phyloP scores from a whole-genome alignment of 306 rosid species.

The Senna tora region DNA sequence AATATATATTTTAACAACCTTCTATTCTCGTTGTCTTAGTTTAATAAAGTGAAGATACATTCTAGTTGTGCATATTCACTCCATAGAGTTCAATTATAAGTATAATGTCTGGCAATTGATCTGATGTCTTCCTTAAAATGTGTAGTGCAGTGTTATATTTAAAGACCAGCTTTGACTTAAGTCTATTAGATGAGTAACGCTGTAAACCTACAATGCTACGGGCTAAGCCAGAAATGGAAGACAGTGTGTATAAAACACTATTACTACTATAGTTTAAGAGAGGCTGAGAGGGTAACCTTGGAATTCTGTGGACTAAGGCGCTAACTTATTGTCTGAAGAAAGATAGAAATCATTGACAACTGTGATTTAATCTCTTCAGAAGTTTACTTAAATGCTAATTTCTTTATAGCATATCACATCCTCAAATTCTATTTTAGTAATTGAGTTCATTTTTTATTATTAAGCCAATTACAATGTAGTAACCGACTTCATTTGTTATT shows the following conservation, averaged over 20 bases:
- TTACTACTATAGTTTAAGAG: background rate
- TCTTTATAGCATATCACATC: background rate
- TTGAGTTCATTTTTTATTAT: too few relatives aligned
- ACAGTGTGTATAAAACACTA: background rate
- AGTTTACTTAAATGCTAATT: background rate
- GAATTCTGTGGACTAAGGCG: background rate
- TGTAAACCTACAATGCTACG: background rate
- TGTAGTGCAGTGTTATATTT: background rate
- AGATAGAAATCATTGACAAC: too few relatives aligned
- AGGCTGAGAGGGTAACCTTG: background rate
- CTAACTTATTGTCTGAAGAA: background rate
- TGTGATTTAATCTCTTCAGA: background rate
- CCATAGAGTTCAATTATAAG: background rate
- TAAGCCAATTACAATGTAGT: too few relatives aligned
- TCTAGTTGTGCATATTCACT: background rate
- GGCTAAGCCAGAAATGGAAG: background rate
- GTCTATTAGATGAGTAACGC: background rate
- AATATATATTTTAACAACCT: background rate
- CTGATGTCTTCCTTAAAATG: background rate
- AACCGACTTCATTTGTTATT: background rate
- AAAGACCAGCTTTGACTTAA: background rate
- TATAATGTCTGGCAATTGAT: background rate
- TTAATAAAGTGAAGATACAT: background rate
- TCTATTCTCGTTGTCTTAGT: background rate
- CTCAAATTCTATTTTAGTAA: background rate